Evolutionary conservation across 768 basidiomycete species (phyloP).

Genomic region (Postia placenta): DNA sequence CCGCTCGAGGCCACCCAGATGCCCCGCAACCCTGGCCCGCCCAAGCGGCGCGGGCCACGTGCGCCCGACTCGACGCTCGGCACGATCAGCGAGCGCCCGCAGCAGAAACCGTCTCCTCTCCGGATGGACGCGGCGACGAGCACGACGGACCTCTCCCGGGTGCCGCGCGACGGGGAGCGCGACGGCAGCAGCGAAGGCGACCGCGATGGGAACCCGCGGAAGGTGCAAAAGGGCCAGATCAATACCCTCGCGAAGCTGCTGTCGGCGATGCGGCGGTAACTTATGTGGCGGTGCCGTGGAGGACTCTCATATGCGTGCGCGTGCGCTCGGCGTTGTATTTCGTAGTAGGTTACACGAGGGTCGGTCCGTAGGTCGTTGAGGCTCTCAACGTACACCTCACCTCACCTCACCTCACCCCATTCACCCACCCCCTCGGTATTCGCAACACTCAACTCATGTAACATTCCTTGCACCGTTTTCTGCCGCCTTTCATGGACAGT

Average conservation of each 20-base stretch:
- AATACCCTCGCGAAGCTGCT: slow-evolving; percentile 89
- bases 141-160: slow-evolving; percentile 55
- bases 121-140: slow-evolving; percentile 65
- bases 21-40: slow-evolving; percentile 57
- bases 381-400: slow-evolving; percentile 4
- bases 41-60: slow-evolving; percentile 53
- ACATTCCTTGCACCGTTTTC: slow-evolving; percentile 2
- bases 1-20: slow-evolving; percentile 70
- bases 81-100: slow-evolving; percentile 70
- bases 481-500: slow-evolving; percentile 6
- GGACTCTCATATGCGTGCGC: slow-evolving; percentile 3
- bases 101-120: slow-evolving; percentile 37
- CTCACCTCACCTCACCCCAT: neutral
- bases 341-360: slow-evolving; percentile 13
- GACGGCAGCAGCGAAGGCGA: slow-evolving; percentile 26
- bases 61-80: slow-evolving; percentile 62
- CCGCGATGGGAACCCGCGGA: slow-evolving; percentile 51
- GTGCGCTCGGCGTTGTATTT: slow-evolving; percentile 12
- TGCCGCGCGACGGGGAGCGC: slow-evolving; percentile 19
- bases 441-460: slow-evolving; percentile 4
- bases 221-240: slow-evolving; percentile 88
- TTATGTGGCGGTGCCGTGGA: slow-evolving; percentile 4
- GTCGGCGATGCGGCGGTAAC: slow-evolving; percentile 64
- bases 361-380: slow-evolving; percentile 12
- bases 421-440: slow-evolving; percentile 1